Conservation (phyloP, 1,139 yeast genomes). For the Saccharomyces hybrid region DNA sequence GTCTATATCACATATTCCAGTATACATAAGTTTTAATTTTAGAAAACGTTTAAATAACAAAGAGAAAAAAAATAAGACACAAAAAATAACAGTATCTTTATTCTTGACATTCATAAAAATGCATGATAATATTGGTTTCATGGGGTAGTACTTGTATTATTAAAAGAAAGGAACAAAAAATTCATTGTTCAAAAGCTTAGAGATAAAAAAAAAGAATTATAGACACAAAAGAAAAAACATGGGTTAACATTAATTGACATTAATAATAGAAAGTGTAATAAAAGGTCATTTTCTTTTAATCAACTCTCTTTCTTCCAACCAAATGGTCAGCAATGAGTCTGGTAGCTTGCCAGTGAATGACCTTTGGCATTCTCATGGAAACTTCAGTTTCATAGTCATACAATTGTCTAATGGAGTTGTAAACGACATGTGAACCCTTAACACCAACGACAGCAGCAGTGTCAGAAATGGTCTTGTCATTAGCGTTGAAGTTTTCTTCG, state of each 20-base stretch:
- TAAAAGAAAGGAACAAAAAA: not conserved
- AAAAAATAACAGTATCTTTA: not conserved
- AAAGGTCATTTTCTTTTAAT: conserved; percentile 6
- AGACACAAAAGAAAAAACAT: not conserved
- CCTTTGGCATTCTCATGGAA: conserved; percentile 77
- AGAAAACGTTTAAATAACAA: not conserved
- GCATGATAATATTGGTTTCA: not conserved
- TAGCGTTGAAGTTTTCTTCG: conserved; percentile 29
- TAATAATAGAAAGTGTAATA: not conserved
- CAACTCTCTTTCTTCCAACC: conserved; percentile 58
- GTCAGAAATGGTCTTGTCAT: conserved; percentile 34
- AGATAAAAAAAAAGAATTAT: conserved; percentile 2
- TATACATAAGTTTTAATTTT: not conserved
- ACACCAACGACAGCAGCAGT: conserved; percentile 88
- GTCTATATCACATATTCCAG: conserved; percentile 10
- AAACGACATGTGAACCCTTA: conserved; percentile 66
- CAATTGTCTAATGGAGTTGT: conserved; percentile 64
- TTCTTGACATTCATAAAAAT: conserved; percentile 1
- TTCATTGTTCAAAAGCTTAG: conserved; percentile 2
- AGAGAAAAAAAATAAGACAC: not conserved
- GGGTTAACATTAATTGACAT: not conserved
- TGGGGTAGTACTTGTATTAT: conserved; percentile 1
- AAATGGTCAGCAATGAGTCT: conserved; percentile 77
- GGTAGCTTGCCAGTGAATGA: conserved; percentile 70
- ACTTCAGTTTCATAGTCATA: conserved; percentile 84